phyloP scores from a whole-genome alignment of 805 yeast genomes.

The Phaffomyces antillensis region DNA sequence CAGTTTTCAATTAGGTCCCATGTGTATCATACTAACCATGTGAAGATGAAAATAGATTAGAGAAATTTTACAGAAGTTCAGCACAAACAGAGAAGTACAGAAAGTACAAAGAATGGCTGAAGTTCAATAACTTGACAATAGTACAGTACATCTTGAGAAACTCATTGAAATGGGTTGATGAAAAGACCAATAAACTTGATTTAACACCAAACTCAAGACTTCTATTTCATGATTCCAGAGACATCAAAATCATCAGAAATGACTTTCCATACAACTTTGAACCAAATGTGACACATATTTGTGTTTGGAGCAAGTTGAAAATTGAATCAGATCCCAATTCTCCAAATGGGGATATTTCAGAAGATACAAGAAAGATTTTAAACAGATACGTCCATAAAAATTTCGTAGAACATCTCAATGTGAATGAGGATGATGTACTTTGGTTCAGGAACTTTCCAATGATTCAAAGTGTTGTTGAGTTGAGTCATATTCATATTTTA shows the following conservation, averaged over 20 bases:
- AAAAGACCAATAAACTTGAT: constrained; percentile 7
- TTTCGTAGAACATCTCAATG: constrained; percentile 29
- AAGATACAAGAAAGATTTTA: constrained; percentile 37
- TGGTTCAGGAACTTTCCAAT: constrained; percentile 75
- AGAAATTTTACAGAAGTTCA: not conserved
- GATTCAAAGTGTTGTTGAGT: constrained; percentile 57
- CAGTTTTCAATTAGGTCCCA: not conserved
- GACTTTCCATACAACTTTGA: constrained; percentile 65
- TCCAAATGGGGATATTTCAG: constrained; percentile 35
- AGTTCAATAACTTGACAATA: not conserved
- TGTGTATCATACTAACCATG: not conserved
- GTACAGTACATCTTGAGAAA: not conserved
- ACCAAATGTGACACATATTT: constrained; percentile 43
- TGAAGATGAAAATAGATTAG: not conserved
- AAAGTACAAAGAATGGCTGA: not conserved
- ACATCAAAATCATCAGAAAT: constrained; percentile 40
- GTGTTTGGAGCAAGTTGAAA: constrained; percentile 60
- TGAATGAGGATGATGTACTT: constrained; percentile 28
- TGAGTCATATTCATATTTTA: constrained; percentile 68
- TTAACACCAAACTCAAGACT: constrained; percentile 14
- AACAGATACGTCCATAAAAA: constrained; percentile 40
- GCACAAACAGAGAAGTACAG: constrained; percentile 1
- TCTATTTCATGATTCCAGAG: constrained; percentile 23
- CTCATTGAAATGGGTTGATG: not conserved
- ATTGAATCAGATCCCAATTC: constrained; percentile 39